Evolutionary conservation across 2,329 filamentous ascomycete species (phyloP).

Genomic region (Colletotrichum sidae): DNA sequence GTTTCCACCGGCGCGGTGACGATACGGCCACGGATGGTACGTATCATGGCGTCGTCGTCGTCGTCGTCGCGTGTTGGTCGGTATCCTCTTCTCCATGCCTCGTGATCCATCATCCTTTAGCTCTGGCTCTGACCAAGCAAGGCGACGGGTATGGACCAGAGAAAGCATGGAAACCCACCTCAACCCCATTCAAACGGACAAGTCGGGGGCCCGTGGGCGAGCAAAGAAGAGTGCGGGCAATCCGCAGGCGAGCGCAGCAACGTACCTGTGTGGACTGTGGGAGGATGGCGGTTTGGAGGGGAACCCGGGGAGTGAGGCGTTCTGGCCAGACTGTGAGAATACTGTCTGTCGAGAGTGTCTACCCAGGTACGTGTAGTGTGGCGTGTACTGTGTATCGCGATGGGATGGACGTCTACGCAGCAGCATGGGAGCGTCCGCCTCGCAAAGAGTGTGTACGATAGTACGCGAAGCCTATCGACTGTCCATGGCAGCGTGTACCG

Average conservation of each 20-base stretch:
- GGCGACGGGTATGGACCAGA: background rate
- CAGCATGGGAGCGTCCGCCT: too few relatives aligned
- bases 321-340: conserved; percentile 28
- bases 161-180: background rate
- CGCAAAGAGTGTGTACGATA: too few relatives aligned
- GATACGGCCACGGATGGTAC: too few relatives aligned
- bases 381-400: too few relatives aligned
- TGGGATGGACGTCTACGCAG: too few relatives aligned
- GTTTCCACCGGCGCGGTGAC: too few relatives aligned
- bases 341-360: background rate
- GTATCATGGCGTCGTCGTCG: too few relatives aligned
- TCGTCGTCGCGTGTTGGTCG: too few relatives aligned
- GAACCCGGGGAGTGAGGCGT: conserved; percentile 14
- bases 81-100: conserved; percentile 24
- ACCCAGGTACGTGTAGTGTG: too few relatives aligned
- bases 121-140: conserved; percentile 17
- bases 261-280: conserved; percentile 29
- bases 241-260: conserved; percentile 2
- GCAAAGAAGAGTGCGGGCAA: conserved; percentile 29
- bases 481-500: background rate
- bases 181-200: conserved; percentile 14
- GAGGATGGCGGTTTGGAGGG: background rate
- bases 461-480: too few relatives aligned
- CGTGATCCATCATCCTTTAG: conserved; percentile 26
- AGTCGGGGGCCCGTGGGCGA: conserved; percentile 38